A percentile compares a stretch with the other conserved stretches of the same genome.
Evolutionary conservation across 306 rosid species (phyloP).

Genomic region (Vigna unguiculata): DNA sequence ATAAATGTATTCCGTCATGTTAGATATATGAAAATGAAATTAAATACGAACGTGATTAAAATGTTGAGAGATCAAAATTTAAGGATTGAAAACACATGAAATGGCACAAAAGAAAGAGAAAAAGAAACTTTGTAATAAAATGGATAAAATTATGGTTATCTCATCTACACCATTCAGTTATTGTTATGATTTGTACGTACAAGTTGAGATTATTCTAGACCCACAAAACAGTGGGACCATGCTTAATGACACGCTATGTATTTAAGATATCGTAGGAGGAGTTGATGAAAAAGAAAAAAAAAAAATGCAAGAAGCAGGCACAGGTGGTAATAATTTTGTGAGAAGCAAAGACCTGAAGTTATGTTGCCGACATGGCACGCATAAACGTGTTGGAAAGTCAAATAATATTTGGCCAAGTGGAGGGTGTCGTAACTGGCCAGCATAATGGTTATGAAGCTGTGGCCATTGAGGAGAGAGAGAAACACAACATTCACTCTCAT

Average conservation of each 20-base stretch:
- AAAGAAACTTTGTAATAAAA: background rate
- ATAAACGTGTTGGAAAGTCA: conserved; percentile 44
- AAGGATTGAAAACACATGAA: no score
- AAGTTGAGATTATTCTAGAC: conserved; percentile 7
- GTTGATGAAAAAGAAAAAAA: background rate
- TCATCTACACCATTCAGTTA: background rate
- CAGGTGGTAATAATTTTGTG: background rate
- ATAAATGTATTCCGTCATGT: background rate
- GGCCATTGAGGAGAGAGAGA: conserved; percentile 2
- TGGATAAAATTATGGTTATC: background rate
- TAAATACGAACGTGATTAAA: background rate
- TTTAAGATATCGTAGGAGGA: background rate
- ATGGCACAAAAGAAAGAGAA: no score
- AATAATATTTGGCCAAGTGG: conserved; percentile 47
- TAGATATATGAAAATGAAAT: background rate
- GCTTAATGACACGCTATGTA: background rate
- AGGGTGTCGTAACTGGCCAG: conserved; percentile 43
- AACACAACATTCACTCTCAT: background rate
- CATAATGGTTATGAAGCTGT: conserved; percentile 21
- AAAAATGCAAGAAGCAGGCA: background rate
- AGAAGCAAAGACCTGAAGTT: conserved; percentile 24
- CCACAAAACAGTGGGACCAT: background rate
- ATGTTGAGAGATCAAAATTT: no score
- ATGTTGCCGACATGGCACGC: conserved; percentile 74
- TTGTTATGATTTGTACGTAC: background rate